Conservation (phyloP, 768 basidiomycete species). For the Suillus paluster region DNA sequence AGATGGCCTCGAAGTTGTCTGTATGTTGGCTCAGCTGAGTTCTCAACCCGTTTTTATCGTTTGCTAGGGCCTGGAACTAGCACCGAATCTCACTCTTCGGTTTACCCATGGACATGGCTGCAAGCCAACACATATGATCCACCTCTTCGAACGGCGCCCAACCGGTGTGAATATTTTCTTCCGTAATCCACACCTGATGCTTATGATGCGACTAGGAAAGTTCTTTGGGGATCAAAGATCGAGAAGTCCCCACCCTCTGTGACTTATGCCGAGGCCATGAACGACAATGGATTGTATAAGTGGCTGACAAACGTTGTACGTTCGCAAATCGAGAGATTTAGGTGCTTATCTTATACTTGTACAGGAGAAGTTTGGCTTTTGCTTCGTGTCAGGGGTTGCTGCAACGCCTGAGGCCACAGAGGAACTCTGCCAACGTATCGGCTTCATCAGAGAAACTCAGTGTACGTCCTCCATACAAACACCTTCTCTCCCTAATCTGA, state of each 20-base stretch:
- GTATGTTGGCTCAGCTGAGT: slow-evolving; percentile 46
- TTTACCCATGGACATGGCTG: slow-evolving; percentile 91
- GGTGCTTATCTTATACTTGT: slow-evolving; percentile 7
- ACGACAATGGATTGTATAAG: slow-evolving; percentile 69
- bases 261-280: slow-evolving; percentile 76
- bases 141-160: slow-evolving; percentile 34
- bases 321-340: slow-evolving; percentile 13
- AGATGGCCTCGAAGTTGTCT: slow-evolving; percentile 75
- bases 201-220: slow-evolving; percentile 46
- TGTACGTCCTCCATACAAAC: slow-evolving; percentile 40
- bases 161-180: slow-evolving; percentile 48
- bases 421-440: slow-evolving; percentile 72
- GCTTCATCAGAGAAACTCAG: slow-evolving; percentile 88
- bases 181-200: neutral
- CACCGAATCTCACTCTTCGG: slow-evolving; percentile 67
- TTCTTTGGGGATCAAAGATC: slow-evolving; percentile 84
- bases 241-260: slow-evolving; percentile 75
- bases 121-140: slow-evolving; percentile 82
- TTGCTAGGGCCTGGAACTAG: slow-evolving; percentile 24
- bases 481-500: slow-evolving; percentile 27
- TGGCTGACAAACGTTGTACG: slow-evolving; percentile 84
- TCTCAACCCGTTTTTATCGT: neutral
- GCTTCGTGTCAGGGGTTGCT: slow-evolving; percentile 83
- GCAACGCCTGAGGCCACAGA: slow-evolving; percentile 85
- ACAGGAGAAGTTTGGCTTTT: slow-evolving; percentile 89